Percentiles rank a stretch among this genome's conserved stretches.
These are phyloP conservation scores for Galerina sulciceps DNA, from an alignment of 768 basidiomycete species.

Conservation along the genomic window DNA sequence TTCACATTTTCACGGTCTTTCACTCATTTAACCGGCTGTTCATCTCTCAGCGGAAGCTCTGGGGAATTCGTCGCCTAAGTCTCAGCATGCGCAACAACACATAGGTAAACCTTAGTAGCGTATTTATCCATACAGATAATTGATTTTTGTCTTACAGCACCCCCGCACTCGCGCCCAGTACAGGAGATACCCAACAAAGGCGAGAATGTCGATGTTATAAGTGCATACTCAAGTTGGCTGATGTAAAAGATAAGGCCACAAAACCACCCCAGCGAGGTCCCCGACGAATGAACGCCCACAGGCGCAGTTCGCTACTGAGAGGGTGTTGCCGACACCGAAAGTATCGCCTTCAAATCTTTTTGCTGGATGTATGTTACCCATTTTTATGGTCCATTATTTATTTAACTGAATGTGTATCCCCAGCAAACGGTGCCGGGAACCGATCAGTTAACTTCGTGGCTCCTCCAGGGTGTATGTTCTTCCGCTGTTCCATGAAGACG, in stretches of 20 bases:
- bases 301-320: conserved; percentile 4
- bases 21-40: not conserved
- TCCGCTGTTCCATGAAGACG: conserved; percentile 11
- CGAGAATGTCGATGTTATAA: conserved; percentile 5
- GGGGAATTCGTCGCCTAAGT: conserved; percentile 3
- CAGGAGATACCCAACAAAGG: conserved; percentile 14
- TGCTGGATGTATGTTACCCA: conserved; percentile 15
- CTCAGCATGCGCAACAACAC: conserved; percentile 8
- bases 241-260: conserved; percentile 14
- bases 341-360: conserved; percentile 5
- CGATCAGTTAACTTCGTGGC: conserved; percentile 6
- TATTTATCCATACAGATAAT: conserved; percentile 8
- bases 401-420: conserved; percentile 6
- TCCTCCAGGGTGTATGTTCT: conserved; percentile 10
- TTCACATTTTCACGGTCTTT: conserved; percentile 1
- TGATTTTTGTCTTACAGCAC: conserved; percentile 6
- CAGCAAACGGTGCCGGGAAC: conserved; percentile 14
- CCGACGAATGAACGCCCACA: conserved; percentile 10
- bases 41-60: conserved; percentile 1
- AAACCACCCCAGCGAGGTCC: conserved; percentile 10
- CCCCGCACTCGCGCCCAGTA: conserved; percentile 11
- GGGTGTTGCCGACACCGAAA: not conserved
- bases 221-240: conserved; percentile 11
- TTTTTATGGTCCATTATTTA: conserved; percentile 11
- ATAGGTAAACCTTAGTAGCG: conserved; percentile 6